Conservation (phyloP, 1,284 basidiomycete species). For the Termitomyces sp. region DNA sequence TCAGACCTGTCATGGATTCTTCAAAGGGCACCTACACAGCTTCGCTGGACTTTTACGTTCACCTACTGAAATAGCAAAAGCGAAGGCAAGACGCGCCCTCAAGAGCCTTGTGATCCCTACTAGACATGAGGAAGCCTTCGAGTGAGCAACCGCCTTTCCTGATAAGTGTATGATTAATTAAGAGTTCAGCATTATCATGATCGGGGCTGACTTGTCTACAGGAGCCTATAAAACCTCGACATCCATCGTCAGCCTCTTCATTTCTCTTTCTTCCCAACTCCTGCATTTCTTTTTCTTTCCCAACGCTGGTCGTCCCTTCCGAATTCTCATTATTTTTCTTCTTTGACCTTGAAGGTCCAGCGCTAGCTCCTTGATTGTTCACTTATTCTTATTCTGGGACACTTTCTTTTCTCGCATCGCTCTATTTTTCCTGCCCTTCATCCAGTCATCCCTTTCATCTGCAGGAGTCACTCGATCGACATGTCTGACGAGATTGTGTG, state of each 20-base stretch:
- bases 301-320: constrained; percentile 13
- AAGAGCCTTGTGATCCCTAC: constrained; percentile 3
- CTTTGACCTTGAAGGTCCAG: constrained; percentile 10
- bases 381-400: background rate
- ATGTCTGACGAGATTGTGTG: constrained; percentile 6
- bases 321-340: background rate
- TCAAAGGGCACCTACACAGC: constrained; percentile 23
- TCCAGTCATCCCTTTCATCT: background rate
- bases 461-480: background rate
- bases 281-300: constrained; percentile 13
- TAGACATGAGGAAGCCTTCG: background rate
- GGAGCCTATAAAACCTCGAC: constrained; percentile 5
- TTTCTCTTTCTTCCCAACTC: constrained; percentile 14
- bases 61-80: constrained; percentile 11
- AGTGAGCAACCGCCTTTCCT: no score
- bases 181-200: background rate
- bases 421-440: background rate
- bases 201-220: background rate
- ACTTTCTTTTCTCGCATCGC: background rate
- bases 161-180: no score
- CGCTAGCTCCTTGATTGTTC: background rate
- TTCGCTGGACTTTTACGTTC: constrained; percentile 21
- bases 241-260: constrained; percentile 10
- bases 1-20: constrained; percentile 25
- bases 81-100: constrained; percentile 13